A percentile compares a stretch with the other conserved stretches of the same genome.
phyloP scores from a whole-genome alignment of 1,284 basidiomycete species.

The Cryptococcus maquisensis region DNA sequence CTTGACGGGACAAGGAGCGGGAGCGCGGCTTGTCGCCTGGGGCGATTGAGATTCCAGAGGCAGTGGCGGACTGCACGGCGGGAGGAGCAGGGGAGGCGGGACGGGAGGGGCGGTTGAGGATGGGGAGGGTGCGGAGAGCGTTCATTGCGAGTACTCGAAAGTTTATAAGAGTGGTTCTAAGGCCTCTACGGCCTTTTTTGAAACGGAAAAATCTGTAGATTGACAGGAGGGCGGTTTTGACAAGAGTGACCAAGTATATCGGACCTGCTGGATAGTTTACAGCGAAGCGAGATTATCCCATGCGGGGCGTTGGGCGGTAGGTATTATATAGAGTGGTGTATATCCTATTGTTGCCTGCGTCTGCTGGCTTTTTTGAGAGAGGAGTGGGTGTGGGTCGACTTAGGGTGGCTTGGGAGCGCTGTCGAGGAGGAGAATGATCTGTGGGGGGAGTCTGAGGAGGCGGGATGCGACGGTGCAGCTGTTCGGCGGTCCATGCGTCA shows the following conservation, averaged over 20 bases:
- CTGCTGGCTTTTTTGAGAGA: constrained; percentile 6
- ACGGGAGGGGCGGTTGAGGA: constrained; percentile 48
- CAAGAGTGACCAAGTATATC: constrained; percentile 1
- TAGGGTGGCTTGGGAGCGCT: constrained; percentile 47
- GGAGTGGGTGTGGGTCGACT: constrained; percentile 25
- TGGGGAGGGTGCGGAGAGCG: constrained; percentile 47
- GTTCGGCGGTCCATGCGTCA: constrained; percentile 5
- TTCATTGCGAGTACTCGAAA: constrained; percentile 34
- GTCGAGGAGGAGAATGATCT: constrained; percentile 43
- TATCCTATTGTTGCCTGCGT: constrained; percentile 6
- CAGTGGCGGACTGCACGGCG: constrained; percentile 27
- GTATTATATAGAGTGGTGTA: not conserved
- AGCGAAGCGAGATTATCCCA: constrained; percentile 23
- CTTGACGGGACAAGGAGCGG: constrained; percentile 29
- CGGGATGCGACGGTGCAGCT: constrained; percentile 36
- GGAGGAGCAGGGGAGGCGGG: constrained; percentile 43
- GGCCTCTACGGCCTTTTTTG: not conserved
- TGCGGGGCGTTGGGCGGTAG: constrained; percentile 10
- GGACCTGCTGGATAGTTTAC: not conserved
- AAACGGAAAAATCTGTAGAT: not conserved
- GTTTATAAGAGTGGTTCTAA: not conserved
- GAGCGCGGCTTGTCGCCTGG: constrained; percentile 22
- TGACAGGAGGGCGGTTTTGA: not conserved
- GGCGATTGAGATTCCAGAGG: constrained; percentile 10
- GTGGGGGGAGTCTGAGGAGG: constrained; percentile 40